Evolutionary conservation across 1,284 basidiomycete genomes (phyloP), one percentile per base, ranked within the genome.

Genomic region (Irpex rosettiformis): DNA sequence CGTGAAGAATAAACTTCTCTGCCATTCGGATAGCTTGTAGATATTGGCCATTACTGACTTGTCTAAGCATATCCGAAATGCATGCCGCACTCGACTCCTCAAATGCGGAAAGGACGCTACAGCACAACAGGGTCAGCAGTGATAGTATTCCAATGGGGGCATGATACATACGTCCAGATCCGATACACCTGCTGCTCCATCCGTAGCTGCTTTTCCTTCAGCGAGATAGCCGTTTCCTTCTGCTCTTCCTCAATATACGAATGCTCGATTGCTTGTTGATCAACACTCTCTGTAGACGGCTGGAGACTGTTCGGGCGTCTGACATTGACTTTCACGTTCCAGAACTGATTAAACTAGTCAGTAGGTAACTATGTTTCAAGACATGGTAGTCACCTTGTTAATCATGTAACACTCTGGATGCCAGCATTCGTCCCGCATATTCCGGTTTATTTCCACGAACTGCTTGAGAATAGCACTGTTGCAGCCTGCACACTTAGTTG

Each of bases 341-440:
- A 99, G 73, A 99, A 98, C 92, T 96, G 22, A 58, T 6, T 62
- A 55, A 54, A 61, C 45, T 8, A 11, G 58, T 57, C 54, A 66
- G 66, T 22, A 53, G 21, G 42, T 33, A 55, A 21, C 51, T 25
- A 37, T 37, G 52, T 27, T 60, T 16, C 11, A 13, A 55, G 56
- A 45, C 22, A 13, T 56, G 3, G n/a, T 10, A 66, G 79, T 58
- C 60, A 94, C 93, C 82, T 97, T 98, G 77, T 98, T 96, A 68
- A 99, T 98, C 96, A 99, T 98, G 75, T 99, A 98, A 75, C 96
- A 99, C 75, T 99, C 96, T 54, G 96, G 96, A 82, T 99, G 96
- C 96, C 97, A 99, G 71, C 97, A 98, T 77, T 99, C 97, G 76
- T 99, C 95, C 59, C 88, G 84, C 81, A 93, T 94, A 76, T 98